A percentile compares a stretch with the other conserved stretches of the same genome.
phyloP scores from a whole-genome alignment of 1,284 basidiomycete species.

The Cryptococcus floricola region DNA sequence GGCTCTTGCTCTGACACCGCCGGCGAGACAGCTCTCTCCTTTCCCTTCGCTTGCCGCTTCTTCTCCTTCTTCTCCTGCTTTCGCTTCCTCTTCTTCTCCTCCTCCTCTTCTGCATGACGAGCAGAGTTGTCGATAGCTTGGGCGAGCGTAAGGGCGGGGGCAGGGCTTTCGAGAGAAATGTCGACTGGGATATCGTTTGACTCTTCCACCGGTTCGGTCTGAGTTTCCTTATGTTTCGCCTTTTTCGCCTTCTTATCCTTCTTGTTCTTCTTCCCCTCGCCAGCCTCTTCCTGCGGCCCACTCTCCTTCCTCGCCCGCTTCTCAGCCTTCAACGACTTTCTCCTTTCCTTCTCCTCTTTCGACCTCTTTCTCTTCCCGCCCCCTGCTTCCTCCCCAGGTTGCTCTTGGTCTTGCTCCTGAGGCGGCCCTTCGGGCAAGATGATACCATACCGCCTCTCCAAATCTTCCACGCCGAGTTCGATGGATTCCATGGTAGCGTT shows the following conservation, averaged over 20 bases:
- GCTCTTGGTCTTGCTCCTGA: background rate
- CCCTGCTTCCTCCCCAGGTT: background rate
- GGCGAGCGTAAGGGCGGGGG: background rate
- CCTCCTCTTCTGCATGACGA: background rate
- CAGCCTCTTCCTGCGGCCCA: background rate
- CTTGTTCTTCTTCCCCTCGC: background rate
- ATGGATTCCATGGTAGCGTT: conserved; percentile 1
- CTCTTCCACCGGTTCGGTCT: background rate
- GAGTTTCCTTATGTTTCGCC: background rate
- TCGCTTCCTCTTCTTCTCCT: background rate
- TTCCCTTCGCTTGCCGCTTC: background rate
- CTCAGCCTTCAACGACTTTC: background rate
- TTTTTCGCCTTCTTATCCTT: background rate
- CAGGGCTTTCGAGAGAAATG: background rate
- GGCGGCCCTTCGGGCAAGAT: too few species aligned
- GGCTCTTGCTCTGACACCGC: background rate
- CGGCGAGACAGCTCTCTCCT: background rate
- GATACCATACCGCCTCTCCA: background rate
- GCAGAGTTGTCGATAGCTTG: background rate
- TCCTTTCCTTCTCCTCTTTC: conserved; percentile 8
- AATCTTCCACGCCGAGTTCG: background rate
- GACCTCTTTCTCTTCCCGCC: conserved; percentile 6
- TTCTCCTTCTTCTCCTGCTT: background rate
- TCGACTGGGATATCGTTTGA: background rate
- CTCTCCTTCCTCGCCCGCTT: conserved; percentile 4